A percentile compares a stretch with the other conserved stretches of the same genome.
Evolutionary conservation across 2,329 filamentous ascomycete species (phyloP).

Genomic region (Alternaria sp.): DNA sequence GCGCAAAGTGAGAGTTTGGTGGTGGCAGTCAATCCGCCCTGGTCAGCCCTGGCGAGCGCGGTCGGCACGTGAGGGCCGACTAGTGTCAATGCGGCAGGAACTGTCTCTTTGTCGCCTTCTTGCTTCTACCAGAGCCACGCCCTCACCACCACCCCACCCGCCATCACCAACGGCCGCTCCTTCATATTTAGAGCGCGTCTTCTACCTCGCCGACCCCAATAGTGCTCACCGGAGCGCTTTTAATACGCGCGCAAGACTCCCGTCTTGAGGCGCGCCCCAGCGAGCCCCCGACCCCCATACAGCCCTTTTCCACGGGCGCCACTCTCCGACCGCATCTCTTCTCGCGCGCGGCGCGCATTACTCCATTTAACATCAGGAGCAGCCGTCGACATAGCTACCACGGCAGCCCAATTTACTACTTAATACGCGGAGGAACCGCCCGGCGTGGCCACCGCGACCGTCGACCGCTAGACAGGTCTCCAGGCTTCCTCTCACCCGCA

Average conservation of each 20-base stretch:
- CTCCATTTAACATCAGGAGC: slow-evolving; percentile 18
- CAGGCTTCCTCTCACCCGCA: slow-evolving; percentile 15
- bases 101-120: slow-evolving; percentile 22
- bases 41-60: not conserved
- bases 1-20: slow-evolving; percentile 18
- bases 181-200: slow-evolving; percentile 47
- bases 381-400: slow-evolving; percentile 28
- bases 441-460: slow-evolving; percentile 41
- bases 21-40: not conserved
- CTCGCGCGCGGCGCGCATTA: slow-evolving; percentile 46
- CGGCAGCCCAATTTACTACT: slow-evolving; percentile 24
- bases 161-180: slow-evolving; percentile 44
- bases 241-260: slow-evolving; percentile 33
- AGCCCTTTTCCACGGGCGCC: slow-evolving; percentile 39
- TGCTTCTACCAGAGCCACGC: slow-evolving; percentile 28
- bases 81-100: slow-evolving; percentile 18
- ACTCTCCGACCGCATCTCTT: slow-evolving; percentile 41
- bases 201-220: slow-evolving; percentile 30
- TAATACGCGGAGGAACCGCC: slow-evolving; percentile 36
- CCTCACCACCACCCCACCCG: slow-evolving; percentile 36
- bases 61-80: slow-evolving; percentile 19
- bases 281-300: slow-evolving; percentile 40
- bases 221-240: slow-evolving; percentile 38
- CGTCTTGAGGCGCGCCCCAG: slow-evolving; percentile 33
- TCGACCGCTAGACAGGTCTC: slow-evolving; percentile 27